Conservation (phyloP, 495 filamentous ascomycete species). For the Aspergillus coremiiformis region DNA sequence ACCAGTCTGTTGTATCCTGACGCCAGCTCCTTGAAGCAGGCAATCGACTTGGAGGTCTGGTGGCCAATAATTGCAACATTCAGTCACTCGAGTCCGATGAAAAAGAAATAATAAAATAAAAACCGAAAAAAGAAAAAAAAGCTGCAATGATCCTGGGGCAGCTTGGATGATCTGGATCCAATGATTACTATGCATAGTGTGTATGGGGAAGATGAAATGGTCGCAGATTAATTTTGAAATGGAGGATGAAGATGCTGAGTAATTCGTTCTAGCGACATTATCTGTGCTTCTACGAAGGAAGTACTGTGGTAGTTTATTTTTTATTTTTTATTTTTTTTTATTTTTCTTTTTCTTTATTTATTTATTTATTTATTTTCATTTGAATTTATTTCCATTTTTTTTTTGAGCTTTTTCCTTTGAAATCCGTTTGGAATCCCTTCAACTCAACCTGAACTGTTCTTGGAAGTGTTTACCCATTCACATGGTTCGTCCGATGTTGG, state of each 20-base stretch:
- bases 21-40: constrained; percentile 20
- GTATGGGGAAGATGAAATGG: constrained; percentile 11
- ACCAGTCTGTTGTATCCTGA: constrained; percentile 37
- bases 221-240: constrained; percentile 6
- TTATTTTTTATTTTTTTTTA: background rate
- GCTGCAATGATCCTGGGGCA: background rate
- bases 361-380: background rate
- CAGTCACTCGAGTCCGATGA: constrained; percentile 3
- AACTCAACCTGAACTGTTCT: too few relatives aligned
- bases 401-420: background rate
- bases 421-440: too few relatives aligned
- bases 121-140: background rate
- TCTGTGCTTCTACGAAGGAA: background rate
- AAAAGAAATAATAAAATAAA: background rate
- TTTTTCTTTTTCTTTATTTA: background rate
- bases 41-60: constrained; percentile 24
- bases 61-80: constrained; percentile 21
- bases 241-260: background rate
- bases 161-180: constrained; percentile 10
- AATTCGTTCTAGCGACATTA: background rate
- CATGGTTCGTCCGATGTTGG: background rate
- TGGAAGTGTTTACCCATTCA: background rate
- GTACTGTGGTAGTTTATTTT: background rate
- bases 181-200: constrained; percentile 5
- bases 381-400: background rate